A percentile compares a stretch with the other conserved stretches of the same genome.
Evolutionary conservation across 2,329 filamentous ascomycete species (phyloP).

Genomic region (Microsporum ferrugineum): DNA sequence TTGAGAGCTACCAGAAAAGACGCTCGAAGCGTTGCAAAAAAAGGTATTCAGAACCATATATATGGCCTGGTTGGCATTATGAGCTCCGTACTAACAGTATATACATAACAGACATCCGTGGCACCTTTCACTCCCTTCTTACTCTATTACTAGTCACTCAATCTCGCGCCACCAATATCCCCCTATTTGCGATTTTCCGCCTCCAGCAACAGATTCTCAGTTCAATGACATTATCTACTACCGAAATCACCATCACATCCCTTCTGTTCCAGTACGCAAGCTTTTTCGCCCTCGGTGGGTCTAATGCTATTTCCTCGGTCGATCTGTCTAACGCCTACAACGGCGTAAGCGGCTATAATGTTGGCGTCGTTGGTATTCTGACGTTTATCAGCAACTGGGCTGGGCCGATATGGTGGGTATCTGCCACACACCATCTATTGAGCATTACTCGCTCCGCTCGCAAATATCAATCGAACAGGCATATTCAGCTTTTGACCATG

Average conservation of each 20-base stretch:
- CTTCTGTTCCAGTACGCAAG: slow-evolving; percentile 68
- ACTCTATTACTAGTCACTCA: slow-evolving; percentile 77
- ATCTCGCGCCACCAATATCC: slow-evolving; percentile 72
- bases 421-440: slow-evolving; percentile 40
- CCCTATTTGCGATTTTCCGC: slow-evolving; percentile 67
- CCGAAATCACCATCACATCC: slow-evolving; percentile 56
- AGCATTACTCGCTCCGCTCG: slow-evolving; percentile 9
- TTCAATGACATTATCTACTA: slow-evolving; percentile 30
- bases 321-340: slow-evolving; percentile 94
- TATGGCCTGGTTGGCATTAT: background rate
- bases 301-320: slow-evolving; percentile 91
- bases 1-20: slow-evolving; percentile 8
- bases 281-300: slow-evolving; percentile 84
- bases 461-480: slow-evolving; percentile 6
- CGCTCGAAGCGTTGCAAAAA: background rate
- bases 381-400: slow-evolving; percentile 89
- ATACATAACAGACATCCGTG: slow-evolving; percentile 14
- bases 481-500: slow-evolving; percentile 52
- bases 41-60: background rate
- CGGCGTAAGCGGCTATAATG: slow-evolving; percentile 69
- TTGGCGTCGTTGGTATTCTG: slow-evolving; percentile 66
- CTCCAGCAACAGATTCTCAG: slow-evolving; percentile 46
- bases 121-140: slow-evolving; percentile 53
- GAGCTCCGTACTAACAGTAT: background rate
- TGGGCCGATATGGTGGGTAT: slow-evolving; percentile 77